Base-by-base conservation (phyloP, 2,329 filamentous ascomycete genomes). In the Colletotrichum kahawae region DNA sequence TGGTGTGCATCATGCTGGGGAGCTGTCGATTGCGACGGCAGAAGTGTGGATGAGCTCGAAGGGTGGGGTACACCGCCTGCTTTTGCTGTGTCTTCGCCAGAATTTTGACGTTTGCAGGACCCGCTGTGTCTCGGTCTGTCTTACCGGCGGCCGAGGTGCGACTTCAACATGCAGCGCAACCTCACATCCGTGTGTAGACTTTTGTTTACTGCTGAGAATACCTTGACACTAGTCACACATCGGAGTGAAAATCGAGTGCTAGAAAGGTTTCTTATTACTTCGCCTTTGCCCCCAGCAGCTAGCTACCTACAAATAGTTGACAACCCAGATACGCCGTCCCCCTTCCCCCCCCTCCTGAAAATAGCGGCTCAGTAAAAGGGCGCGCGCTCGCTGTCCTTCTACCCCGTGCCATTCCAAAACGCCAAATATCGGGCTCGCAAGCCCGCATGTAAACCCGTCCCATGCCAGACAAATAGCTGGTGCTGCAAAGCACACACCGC, bases 21-120 rank as follows among this genome's bases (percentile, higher is more conserved):
- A 62, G 56, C 27, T 29, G 71, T 67, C 56, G 24, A 43, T 75
- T 24, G 63, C 56, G 33, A 63, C 72, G 72, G 72, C 69, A 75
- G 72, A 75, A 75, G 57, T 67, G 33, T 51, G 68, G 72, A n/a
- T 27, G n/a, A 75, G 72, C 62, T 71, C 16, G 31, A 34, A 14
- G 31, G 31, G 5, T 14, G 9, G 4, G 4, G 1, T 31, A 56
- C 38, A 75, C 72, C 72, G 62, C 72, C 63, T 75, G 27, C 69
- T 16, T 0, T 2, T 67, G 21, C 31, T 27, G 6, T 10, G 10
- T 3, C 24, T 60, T 63, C 68, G 62, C 72, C 56, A 62, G 56
- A 27, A 62, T 72, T 24, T 70, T 54, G 54, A 67, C 60, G 54
- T 56, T 67, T 38, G 33, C 54, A 16, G 34, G 21, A n/a, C 43